Evolutionary conservation across 305 asterid species (phyloP), one percentile per base, ranked within the genome.

Genomic region (Fraxinus platypoda): DNA sequence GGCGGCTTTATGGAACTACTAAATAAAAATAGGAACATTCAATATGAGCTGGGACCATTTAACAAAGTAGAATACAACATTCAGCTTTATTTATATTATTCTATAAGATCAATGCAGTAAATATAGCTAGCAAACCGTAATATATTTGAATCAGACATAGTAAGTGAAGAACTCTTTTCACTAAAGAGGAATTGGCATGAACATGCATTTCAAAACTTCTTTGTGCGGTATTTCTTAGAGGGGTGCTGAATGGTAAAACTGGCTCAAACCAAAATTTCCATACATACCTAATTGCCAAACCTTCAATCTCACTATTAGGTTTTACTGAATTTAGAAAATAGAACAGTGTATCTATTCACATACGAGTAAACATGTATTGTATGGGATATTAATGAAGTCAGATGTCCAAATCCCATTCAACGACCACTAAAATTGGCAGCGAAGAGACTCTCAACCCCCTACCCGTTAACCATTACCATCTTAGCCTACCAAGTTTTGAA

Each of bases 51-150:
- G 77, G 71, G 57, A 3, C 21, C 30, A 59, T 12, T 38, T 52
- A 52, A 76, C 33, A 62, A 2, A 0, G 30, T 21, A 62, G 31
- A 9, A 8, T 64, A 64, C n/a, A 21, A 62, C 17, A 64, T 23
- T 64, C 11, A 64, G 33, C 6, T 64, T 25, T 64, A 64, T 64
- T 64, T 59, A 59, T 59, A 17, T 15, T 21, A 59, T 59, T 64
- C 72, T 25, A 25, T 64, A 64, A 25, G 17, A 64, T 3, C 73
- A 23, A 9, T 64, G 33, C 23, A 78, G 19, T 76, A 26, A 8
- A 80, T 49, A 54, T 82, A 81, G 43, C 81, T 70, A 81, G 79
- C 33, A 80, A 83, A 76, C 71, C 77, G 74, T 37, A 26, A 23
- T 23, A 64, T 25, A 64, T 64, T 64, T 26, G 33, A 64, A 8